phyloP scores from a whole-genome alignment of 73 alveolate species.

The Paramecium pentaurelia region DNA sequence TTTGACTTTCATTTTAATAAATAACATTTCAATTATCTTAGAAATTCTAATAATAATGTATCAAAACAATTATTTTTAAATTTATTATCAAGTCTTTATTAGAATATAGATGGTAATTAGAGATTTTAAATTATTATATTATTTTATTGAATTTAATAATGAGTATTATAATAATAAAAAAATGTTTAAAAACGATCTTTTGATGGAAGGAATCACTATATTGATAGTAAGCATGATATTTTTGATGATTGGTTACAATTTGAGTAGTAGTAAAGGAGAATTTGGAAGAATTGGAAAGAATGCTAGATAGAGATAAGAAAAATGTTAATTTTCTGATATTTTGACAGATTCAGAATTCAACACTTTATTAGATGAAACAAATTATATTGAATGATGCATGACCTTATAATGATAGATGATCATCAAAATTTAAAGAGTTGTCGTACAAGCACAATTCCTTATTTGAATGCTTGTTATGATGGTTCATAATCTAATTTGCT shows the following conservation, averaged over 20 bases:
- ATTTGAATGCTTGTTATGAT: background rate
- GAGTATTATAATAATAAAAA: background rate
- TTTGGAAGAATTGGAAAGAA: background rate
- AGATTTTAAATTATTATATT: background rate
- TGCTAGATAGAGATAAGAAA: background rate
- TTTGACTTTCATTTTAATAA: no score
- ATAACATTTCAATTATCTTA: no score
- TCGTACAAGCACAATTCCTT: background rate
- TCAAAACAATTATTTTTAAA: no score
- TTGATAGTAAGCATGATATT: background rate
- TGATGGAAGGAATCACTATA: background rate
- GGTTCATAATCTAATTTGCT: background rate
- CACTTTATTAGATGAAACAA: background rate
- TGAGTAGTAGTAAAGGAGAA: background rate
- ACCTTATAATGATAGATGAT: background rate
- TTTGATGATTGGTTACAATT: background rate
- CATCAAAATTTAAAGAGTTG: background rate
- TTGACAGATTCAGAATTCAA: conserved; percentile 24
- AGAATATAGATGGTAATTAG: background rate
- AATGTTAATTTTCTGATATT: background rate
- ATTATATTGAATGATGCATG: conserved; percentile 11
- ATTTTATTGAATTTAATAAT: background rate
- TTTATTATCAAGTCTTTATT: no score
- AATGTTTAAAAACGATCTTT: conserved; percentile 10
- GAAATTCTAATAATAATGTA: no score